Evolutionary conservation across 352 stramenopile genomes (phyloP), one percentile per base, ranked within the genome.

Genomic region (Phytophthora pisi): DNA sequence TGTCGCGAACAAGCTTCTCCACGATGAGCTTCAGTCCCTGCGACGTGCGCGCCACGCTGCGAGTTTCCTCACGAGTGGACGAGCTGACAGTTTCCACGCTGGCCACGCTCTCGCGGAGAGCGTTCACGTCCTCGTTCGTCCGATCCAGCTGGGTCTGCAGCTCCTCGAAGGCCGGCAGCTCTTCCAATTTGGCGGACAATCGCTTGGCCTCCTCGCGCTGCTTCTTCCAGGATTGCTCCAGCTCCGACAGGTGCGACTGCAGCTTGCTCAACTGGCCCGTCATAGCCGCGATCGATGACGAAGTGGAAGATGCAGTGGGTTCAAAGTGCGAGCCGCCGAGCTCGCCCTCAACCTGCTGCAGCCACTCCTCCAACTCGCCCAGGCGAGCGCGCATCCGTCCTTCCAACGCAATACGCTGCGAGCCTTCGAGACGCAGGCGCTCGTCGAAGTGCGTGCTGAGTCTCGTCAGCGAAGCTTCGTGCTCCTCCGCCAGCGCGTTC

Each of bases 331-430:
- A 88, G 1, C 75, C 75, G 38, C 66, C 61, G 5, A 88, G 77
- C 61, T 88, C 82, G 36, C 82, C 82, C 72, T 93, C 85, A 2
- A 93, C 72, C 59, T 93, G 86, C 57, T 94, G 86, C 13, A 94
- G 58, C 86, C 86, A 94, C 64, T 94, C 86, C 52, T 91, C 86
- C 13, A 91, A 73, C 50, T 91, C 80, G 4, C 79, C 75, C 7
- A 89, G 77, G 2, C 81, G 82, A 5, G 63, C 64, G 47, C 83
- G 72, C 46, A 92, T 53, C 16, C 82, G 79, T n/a, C 70, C 77
- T 66, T 94, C 82, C 13, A 92, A 57, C 4, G 66, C 74, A 31
- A 86, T 69, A n/a, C 86, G 84, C 49, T 91, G 82, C 49, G 81
- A 89, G 23, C 79, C 82, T 71, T 94, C 86, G 30, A 91, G 66